Evolutionary conservation across 2,329 filamentous ascomycete species (phyloP).

Genomic region (Hymenoscyphus fructigenus): DNA sequence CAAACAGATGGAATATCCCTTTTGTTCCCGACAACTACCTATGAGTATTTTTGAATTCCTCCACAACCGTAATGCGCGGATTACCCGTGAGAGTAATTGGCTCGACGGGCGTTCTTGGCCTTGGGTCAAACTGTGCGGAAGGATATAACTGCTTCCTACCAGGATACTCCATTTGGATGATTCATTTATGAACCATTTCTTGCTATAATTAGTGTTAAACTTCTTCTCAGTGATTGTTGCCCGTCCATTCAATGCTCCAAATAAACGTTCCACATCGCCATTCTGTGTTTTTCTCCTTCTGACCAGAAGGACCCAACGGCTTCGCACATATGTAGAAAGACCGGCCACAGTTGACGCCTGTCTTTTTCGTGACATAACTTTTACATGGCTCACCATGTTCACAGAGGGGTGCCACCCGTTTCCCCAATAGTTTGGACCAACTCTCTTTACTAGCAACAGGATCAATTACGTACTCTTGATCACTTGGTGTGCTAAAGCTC

Average conservation of each 20-base stretch:
- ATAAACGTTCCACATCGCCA: slow-evolving; percentile 90
- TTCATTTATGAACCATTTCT: no score
- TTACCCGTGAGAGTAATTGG: no score
- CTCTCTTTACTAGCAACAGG: slow-evolving; percentile 73
- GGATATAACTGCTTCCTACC: no score
- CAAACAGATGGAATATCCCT: no score
- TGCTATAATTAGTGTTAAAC: neutral
- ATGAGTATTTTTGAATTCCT: no score
- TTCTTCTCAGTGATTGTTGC: neutral
- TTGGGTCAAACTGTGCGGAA: no score
- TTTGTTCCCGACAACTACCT: no score
- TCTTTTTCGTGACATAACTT: slow-evolving; percentile 80
- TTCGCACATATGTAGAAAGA: slow-evolving; percentile 65
- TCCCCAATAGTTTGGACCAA: slow-evolving; percentile 82
- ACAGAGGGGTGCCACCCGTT: slow-evolving; percentile 72
- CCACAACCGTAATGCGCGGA: no score
- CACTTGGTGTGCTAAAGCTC: slow-evolving; percentile 15
- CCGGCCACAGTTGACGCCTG: slow-evolving; percentile 76
- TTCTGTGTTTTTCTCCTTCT: slow-evolving; percentile 79
- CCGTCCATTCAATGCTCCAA: slow-evolving; percentile 36
- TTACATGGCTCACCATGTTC: slow-evolving; percentile 89
- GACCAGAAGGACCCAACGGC: slow-evolving; percentile 80
- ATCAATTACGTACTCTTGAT: slow-evolving; percentile 52
- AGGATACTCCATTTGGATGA: no score
- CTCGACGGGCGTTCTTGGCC: no score